Evolutionary conservation across 2,329 filamentous ascomycete genomes (phyloP), one percentile per base, ranked within the genome.

Genomic region (Colletotrichum gigasporum): DNA sequence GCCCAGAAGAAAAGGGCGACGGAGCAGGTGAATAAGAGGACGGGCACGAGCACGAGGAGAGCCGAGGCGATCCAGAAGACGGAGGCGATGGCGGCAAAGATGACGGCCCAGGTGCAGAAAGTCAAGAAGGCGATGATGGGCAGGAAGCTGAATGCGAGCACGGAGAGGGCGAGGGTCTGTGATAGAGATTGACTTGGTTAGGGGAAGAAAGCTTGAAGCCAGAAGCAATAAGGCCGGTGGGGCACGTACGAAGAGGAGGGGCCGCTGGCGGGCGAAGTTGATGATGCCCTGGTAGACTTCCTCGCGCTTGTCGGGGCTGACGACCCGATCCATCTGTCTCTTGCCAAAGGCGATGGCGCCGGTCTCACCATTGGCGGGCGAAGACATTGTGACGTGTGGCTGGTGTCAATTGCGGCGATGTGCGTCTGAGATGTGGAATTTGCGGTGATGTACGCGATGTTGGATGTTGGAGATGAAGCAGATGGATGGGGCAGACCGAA

Each of bases 51-150:
- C 39, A 94, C 73, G 48, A 92, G 73, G 10, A 91, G 79, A 2
- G 90, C 90, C 44, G 92, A 75, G 52, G 88, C 87, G 55, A 88
- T 83, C 81, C 88, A 90, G 79, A 91, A 89, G 48, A 92, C 71
- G 11, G 89, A 89, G 28, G 83, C 82, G 41, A 88, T 77, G 39
- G 91, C 73, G 14, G 90, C 85, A 73, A 93, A 85, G 66, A 89
- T 75, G 67, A 90, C 76, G 63, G 89, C 85, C 37, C 86, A 87
- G 39, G 89, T 69, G 58, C 85, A 82, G 80, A 94, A 93, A 69
- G 85, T 79, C 59, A 84, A 67, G 80, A 96, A 95, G 67, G 94
- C 78, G 39, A 89, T 76, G 63, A 94, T 71, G 1, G 92, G 92
- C 12, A 92, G 75, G 61, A 88, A 84, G 12, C 88, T 88, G 66